Evolutionary conservation across 2,329 filamentous ascomycete species (phyloP), one percentile per base, ranked within the genome.

Genomic region (Esteya vermicola): DNA sequence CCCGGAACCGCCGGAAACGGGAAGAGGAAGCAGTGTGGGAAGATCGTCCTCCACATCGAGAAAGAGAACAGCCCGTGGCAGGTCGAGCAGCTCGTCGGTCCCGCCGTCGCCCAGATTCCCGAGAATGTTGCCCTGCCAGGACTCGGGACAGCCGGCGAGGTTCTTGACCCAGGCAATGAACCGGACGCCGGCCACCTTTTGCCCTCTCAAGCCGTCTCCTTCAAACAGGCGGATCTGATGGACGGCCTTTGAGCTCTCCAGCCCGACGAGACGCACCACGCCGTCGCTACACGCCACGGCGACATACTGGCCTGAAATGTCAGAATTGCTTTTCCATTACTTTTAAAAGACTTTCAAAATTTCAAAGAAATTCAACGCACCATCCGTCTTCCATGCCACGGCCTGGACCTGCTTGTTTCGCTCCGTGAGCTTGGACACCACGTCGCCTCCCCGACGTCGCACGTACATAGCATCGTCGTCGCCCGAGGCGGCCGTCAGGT

Each of bases 211-310:
- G n/a, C 16, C 14, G n/a, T 52, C 50, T 31, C 57, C 59, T 36
- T 63, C 64, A 51, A 62, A 66, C 40, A 78, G 61, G 14, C 59
- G 59, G 51, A 84, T 79, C 51, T 81, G 75, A 55, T 91, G 81
- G 18, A 86, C 76, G 12, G 81, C 74, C 59, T 89, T 93, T 56
- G 78, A 82, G 31, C 76, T 88, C 56, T 91, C 85, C 19, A 85
- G 62, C 44, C 81, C 82, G 55, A 89, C 72, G 27, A 93, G 62
- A 43, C 85, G 77, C 18, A 91, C 74, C 7, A 73, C 72, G 22
- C 83, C 82, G 62, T 93, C 85, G 49, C 74, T 85, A 77, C 85
- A 93, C 34, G 78, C 85, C 13, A 91, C 75, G 13, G 85, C 85
- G 40, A 95, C 69, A 32, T 85, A 76, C 46, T 84, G 80, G 9